Base-by-base conservation (phyloP, 78 protist genomes). In the Pirum gemmata region DNA sequence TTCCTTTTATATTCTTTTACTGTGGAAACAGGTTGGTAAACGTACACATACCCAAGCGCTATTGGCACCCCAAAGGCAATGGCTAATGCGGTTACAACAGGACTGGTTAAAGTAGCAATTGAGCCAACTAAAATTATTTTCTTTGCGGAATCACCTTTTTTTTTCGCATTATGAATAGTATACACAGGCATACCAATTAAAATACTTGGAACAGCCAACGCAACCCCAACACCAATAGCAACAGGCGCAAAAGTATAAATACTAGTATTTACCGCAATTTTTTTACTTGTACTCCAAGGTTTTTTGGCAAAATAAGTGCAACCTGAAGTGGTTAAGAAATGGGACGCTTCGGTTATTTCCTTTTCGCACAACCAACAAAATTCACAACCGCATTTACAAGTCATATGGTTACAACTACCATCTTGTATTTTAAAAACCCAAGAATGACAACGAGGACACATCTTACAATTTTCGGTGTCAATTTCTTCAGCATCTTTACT, bases 291-390 rank as follows among this genome's bases (percentile, higher is more conserved):
- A 37, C 34, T 37, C 79, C 79, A 76, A 37, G 79, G 79, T 13
- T 76, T 76, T 13, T 76, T 76, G 79, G 79, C 79, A 37, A 21
- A 76, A 37, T 37, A 76, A 35, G 79, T 76, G 13, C 79, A 76
- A 5, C 79, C 79, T 18, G 79, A 76, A 37, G 79, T 13, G 79
- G 61, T 37, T 13, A 76, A 76, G 13, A 76, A 76, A 37, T 76
- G 79, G 13, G 67, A 51, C 67, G 13, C 13, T 35, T 76, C 79
- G 79, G 37, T 76, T 2, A 76, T 37, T 37, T 76, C 79, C 13
- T 5, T 13, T 13, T 21, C 13, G 79, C 79, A 76, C 13, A 76
- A 37, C 79, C 79, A 76, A 37, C 79, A 76, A 76, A 76, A 76
- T 51, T 51, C 67, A 13, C 67, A 51, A 51, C 67, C 67, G 67